phyloP scores from a whole-genome alignment of 805 yeast species.

The Candida khao-thaluensis region DNA sequence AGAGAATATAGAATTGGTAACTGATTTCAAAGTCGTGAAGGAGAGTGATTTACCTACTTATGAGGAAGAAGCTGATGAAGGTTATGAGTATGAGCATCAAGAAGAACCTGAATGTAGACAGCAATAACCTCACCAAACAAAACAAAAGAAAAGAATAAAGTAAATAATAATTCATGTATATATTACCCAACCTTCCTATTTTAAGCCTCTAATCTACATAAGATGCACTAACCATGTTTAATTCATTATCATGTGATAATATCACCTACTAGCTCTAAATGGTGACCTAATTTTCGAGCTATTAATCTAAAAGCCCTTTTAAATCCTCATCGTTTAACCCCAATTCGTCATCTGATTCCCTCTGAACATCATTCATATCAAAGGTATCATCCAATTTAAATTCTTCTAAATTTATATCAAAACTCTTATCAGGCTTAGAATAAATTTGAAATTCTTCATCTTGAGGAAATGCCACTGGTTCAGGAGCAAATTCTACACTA shows the following conservation, averaged over 20 bases:
- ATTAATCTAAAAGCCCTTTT: slow-evolving; percentile 29
- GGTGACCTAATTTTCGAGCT: too few species aligned
- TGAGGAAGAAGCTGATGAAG: slow-evolving; percentile 16
- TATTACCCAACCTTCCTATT: too few species aligned
- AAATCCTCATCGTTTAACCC: slow-evolving; percentile 38
- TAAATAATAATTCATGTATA: too few species aligned
- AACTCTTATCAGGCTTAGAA: slow-evolving; percentile 22
- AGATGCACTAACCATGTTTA: too few species aligned
- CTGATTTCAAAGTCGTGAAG: slow-evolving; percentile 31
- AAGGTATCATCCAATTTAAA: slow-evolving; percentile 10
- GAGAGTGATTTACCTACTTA: slow-evolving; percentile 31
- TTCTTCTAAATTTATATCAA: slow-evolving; percentile 2
- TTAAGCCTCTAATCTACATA: too few species aligned
- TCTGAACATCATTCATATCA: slow-evolving; percentile 10
- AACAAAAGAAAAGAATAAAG: too few species aligned
- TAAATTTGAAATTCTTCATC: slow-evolving; percentile 5
- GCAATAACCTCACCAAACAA: slow-evolving; percentile 16
- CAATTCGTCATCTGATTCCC: slow-evolving; percentile 16
- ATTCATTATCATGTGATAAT: too few species aligned
- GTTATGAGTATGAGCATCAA: slow-evolving; percentile 10
- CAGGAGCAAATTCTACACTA: slow-evolving; percentile 17
- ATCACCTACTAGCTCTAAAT: too few species aligned
- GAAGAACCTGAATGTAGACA: slow-evolving; percentile 36
- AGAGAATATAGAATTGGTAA: slow-evolving; percentile 38
- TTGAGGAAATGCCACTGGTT: background rate